Evolutionary conservation across 345 rosid genomes (phyloP), one percentile per base, ranked within the genome.

Genomic region (Eutrema yunnanense): DNA sequence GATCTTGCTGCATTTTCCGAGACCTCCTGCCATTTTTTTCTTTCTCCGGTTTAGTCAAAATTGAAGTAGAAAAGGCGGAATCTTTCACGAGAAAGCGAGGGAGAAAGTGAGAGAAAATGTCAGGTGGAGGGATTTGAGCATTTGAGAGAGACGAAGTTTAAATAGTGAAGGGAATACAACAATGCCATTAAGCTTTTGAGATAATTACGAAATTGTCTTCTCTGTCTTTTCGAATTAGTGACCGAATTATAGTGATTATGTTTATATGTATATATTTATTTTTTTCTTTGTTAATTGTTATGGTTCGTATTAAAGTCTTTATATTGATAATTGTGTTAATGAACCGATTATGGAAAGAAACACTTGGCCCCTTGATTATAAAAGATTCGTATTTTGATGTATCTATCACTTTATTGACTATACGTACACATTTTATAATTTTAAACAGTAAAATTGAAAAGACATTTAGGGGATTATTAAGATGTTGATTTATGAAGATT

Each of bases 1-100:
- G 87, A 95, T 95, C 81, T 86, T 95, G 81, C 88, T 79, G 97
- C 96, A 88, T 86, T 87, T 92, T 46, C 83, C 97, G 1, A 82
- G 19, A 13, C 87, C 80, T 19, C 77, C 80, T 0, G 92, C 71
- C 98, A 89, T 94, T 73, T 78, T 77, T 29, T 30, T 5, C 5
- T 11, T 62, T 6, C 13, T 42, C 29, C 47, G 50, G 3, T 16
- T 26, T 10, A 64, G 67, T 58, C 54, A 32, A 67, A 36, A 26
- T 0, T 6, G 33, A 59, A 22, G n/a, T 19, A 5, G 44, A 30
- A 26, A 60, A 60, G 64, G 48, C 27, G 63, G 47, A 42, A 44
- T 65, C 6, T 59, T 55, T 66, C 29, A 32, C 19, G 37, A 26
- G 69, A 48, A 49, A 46, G 37, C 40, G 36, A 38, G 43, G 36